Base-by-base conservation (phyloP, 257 asterid species). In the Jasminum sambac region DNA sequence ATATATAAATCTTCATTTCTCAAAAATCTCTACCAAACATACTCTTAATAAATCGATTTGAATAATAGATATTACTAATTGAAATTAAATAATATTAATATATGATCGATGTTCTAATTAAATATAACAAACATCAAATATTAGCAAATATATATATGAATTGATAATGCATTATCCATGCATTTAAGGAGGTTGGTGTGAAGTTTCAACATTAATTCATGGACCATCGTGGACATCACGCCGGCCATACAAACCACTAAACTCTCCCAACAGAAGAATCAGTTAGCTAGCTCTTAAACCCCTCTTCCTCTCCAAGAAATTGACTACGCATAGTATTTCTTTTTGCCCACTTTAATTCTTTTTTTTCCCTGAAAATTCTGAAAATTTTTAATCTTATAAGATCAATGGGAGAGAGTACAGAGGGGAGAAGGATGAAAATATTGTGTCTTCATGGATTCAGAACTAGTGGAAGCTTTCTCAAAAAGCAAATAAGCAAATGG, bases 371-470 rank as follows among this genome's bases (percentile, higher is more conserved):
- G 21, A n/a, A 17, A 38, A 7, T 9, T 11, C 44, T 11, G 3
- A 63, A 4, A 7, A 5, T 36, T 11, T 2, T 57, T 61, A 72
- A 9, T 48, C 26, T 50, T 5, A 17, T 42, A 68, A 64, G 57
- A n/a, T n/a, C n/a, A 72, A 81, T 81, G 82, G 79, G 39, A 60
- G 66, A 62, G 41, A 59, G 26, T 30, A 30, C 36, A 64, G 66
- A 69, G 6, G 68, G 58, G 55, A 60, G 40, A 68, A 85, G 77
- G 81, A 81, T 80, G 89, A 87, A 71, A 76, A 82, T 85, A 13
- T 76, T 87, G 13, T 87, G 94, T 62, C 72, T 87, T 71, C 94
- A 85, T 85, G 94, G 94, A 46, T 87, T 85, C 83, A 83, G 91
- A 82, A 87, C 91, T 39, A 87, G 86, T 80, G 94, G 94, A 4